Conservation (phyloP, 768 basidiomycete species). For the Lentinula raphanica region DNA sequence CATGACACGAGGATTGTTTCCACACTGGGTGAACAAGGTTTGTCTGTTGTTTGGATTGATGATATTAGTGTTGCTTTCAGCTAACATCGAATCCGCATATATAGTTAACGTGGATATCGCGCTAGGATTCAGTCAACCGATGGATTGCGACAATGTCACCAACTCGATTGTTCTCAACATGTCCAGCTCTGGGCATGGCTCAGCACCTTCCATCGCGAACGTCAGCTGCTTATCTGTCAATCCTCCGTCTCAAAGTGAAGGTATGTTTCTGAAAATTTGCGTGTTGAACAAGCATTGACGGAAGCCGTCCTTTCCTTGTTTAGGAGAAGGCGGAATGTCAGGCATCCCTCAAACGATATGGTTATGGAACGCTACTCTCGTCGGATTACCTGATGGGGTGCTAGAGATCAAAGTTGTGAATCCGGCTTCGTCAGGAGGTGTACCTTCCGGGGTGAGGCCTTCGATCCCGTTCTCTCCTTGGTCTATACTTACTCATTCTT, state of each 20-base stretch:
- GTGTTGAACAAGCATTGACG: too few species aligned
- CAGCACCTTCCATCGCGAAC: slow-evolving; percentile 45
- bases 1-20: slow-evolving; percentile 73
- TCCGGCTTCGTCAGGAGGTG: slow-evolving; percentile 37
- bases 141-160: slow-evolving; percentile 72
- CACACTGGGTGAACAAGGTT: too few species aligned
- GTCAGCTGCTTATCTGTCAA: slow-evolving; percentile 45
- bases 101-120: slow-evolving; percentile 59
- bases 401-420: slow-evolving; percentile 66
- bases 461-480: too few species aligned
- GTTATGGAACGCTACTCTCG: slow-evolving; percentile 71
- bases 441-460: slow-evolving; percentile 53
- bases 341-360: slow-evolving; percentile 57
- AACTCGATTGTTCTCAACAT: slow-evolving; percentile 59
- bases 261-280: too few species aligned
- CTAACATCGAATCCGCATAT: slow-evolving; percentile 37
- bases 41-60: too few species aligned
- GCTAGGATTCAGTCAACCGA: slow-evolving; percentile 73
- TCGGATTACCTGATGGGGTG: slow-evolving; percentile 77
- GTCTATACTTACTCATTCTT: too few species aligned
- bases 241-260: slow-evolving; percentile 42
- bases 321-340: slow-evolving; percentile 32
- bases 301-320: too few species aligned
- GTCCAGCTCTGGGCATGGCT: slow-evolving; percentile 60
- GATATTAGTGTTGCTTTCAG: too few species aligned